Evolutionary conservation across 306 rosid genomes (phyloP).

Genomic region (Dryas alaskensis): DNA sequence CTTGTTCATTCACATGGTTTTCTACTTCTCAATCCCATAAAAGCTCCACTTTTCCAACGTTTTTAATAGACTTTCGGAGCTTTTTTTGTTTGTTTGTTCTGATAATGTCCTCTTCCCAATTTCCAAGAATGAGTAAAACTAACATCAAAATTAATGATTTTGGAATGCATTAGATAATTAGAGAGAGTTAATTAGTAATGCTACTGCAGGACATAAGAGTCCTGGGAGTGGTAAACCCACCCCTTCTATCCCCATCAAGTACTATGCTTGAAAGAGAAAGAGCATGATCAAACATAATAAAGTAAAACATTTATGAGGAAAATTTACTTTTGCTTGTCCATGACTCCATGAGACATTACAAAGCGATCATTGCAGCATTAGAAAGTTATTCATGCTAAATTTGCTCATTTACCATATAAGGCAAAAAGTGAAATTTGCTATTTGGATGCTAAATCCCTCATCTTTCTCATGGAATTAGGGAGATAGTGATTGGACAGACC

Average conservation of each 20-base stretch:
- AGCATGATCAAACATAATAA: background rate
- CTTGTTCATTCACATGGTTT: background rate
- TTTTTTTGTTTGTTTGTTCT: background rate
- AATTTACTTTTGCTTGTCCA: constrained; percentile 4
- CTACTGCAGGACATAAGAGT: background rate
- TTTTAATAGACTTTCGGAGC: background rate
- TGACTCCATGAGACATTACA: background rate
- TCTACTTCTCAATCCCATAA: background rate
- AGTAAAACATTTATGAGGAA: background rate
- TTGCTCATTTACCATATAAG: background rate
- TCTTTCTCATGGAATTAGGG: constrained; percentile 3
- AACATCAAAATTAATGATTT: background rate
- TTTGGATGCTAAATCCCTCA: background rate
- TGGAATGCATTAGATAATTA: background rate
- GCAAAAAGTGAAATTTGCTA: background rate
- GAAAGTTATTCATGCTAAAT: constrained; percentile 3
- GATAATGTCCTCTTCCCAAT: background rate
- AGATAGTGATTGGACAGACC: constrained; percentile 4
- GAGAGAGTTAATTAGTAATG: background rate
- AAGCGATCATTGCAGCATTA: constrained; percentile 5
- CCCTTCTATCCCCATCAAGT: background rate
- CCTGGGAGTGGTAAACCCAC: too few species aligned
- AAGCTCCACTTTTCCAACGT: too few species aligned
- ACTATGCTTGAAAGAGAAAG: background rate
- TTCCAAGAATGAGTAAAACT: background rate